phyloP scores from a whole-genome alignment of 208 protist genomes.

The Leishmania guyanensis region DNA sequence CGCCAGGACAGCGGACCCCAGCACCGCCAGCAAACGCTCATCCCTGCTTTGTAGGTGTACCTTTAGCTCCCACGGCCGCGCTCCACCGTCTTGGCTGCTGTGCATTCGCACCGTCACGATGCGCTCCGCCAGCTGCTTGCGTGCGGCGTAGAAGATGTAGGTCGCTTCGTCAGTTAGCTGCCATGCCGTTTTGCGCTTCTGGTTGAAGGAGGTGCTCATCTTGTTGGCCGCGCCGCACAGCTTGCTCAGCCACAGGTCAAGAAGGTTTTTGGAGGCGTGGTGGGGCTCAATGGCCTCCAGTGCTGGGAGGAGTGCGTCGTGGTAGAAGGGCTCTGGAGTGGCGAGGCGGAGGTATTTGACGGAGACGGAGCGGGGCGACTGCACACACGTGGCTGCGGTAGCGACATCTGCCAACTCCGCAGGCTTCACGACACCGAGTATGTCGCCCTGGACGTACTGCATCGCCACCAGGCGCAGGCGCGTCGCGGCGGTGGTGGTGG shows the following conservation, averaged over 20 bases:
- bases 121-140: slow-evolving; percentile 23
- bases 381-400: background rate
- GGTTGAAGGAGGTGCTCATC: slow-evolving; percentile 26
- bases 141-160: slow-evolving; percentile 25
- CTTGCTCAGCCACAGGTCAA: slow-evolving; percentile 42
- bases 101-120: slow-evolving; percentile 1
- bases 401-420: background rate
- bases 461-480: slow-evolving; percentile 11
- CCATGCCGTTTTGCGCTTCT: slow-evolving; percentile 31
- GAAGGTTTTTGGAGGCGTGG: slow-evolving; percentile 36
- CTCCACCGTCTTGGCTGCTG: background rate
- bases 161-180: slow-evolving; percentile 28
- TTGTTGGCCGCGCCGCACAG: slow-evolving; percentile 36
- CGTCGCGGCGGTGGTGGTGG: background rate
- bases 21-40: background rate
- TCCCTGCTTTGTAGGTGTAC: slow-evolving; percentile 13
- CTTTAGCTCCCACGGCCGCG: background rate
- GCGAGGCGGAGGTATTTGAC: slow-evolving; percentile 26
- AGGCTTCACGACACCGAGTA: slow-evolving; percentile 20
- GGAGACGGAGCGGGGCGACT: slow-evolving; percentile 3
- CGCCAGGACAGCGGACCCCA: background rate
- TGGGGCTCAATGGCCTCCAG: slow-evolving; percentile 41
- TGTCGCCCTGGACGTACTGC: slow-evolving; percentile 17
- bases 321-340: slow-evolving; percentile 27
- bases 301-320: slow-evolving; percentile 38